A percentile compares a stretch with the other conserved stretches of the same genome.
These are phyloP conservation scores for Fusarium sarcochroum DNA, from an alignment of 2,329 filamentous ascomycete species.

Conservation along the genomic window DNA sequence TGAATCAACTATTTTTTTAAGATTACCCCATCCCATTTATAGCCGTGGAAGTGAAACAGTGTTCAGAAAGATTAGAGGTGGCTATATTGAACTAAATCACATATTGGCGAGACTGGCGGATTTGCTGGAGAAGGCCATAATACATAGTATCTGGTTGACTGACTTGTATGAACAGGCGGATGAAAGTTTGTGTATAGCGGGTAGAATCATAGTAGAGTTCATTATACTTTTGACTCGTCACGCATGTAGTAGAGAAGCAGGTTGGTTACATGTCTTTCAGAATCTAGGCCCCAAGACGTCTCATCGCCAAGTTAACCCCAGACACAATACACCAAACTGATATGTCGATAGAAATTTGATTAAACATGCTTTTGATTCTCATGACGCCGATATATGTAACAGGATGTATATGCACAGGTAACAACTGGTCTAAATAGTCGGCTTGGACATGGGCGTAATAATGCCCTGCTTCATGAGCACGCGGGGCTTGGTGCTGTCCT, in stretches of 20 bases:
- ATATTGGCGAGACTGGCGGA: too few species aligned
- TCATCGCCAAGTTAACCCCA: background rate
- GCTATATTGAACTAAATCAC: background rate
- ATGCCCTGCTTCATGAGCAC: constrained; percentile 92
- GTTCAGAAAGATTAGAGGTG: background rate
- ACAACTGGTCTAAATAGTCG: constrained; percentile 58
- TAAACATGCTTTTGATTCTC: constrained; percentile 32
- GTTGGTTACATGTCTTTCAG: background rate
- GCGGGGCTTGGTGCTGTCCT: constrained; percentile 88
- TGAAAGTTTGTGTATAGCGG: too few species aligned
- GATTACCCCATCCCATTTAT: background rate
- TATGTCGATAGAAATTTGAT: background rate
- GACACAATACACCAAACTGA: background rate
- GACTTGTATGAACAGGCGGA: too few species aligned
- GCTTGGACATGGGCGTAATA: constrained; percentile 89
- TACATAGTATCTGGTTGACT: too few species aligned
- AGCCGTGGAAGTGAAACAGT: background rate
- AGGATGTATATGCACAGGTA: constrained; percentile 3
- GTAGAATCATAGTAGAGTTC: too few species aligned
- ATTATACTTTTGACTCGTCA: too few species aligned
- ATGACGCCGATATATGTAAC: constrained; percentile 26
- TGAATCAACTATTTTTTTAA: constrained; percentile 15
- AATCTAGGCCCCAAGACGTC: background rate
- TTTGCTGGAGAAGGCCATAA: too few species aligned
- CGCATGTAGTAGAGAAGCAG: too few species aligned